A percentile compares a stretch with the other conserved stretches of the same genome.
Conservation (phyloP, 495 filamentous ascomycete genomes). For the Collariella sp. region DNA sequence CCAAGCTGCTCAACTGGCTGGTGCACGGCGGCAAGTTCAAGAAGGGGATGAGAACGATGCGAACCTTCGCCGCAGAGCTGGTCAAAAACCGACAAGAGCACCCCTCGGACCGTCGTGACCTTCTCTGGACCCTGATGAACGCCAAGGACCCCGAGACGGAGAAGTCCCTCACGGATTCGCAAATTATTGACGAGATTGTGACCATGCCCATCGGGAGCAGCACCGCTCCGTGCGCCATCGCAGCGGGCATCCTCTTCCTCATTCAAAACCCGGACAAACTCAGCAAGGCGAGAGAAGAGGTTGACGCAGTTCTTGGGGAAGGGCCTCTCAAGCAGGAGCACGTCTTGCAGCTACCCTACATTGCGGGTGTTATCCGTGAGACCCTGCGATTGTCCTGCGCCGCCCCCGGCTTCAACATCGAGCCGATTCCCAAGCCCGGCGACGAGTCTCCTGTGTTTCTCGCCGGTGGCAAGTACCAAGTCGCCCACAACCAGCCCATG, state of each 20-base stretch:
- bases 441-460: constrained; percentile 37
- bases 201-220: constrained; percentile 44
- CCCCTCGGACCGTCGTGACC: constrained; percentile 54
- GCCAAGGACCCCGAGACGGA: constrained; percentile 60
- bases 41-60: constrained; percentile 45
- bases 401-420: constrained; percentile 59
- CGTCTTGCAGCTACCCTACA: constrained; percentile 51
- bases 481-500: constrained; percentile 52
- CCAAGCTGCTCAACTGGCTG: constrained; percentile 47
- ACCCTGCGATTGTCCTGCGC: constrained; percentile 55
- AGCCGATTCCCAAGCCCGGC: constrained; percentile 44
- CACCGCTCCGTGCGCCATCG: constrained; percentile 43
- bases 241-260: constrained; percentile 50
- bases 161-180: constrained; percentile 45
- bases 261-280: constrained; percentile 53
- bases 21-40: constrained; percentile 47
- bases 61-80: constrained; percentile 47
- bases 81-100: constrained; percentile 49
- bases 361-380: constrained; percentile 57
- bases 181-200: constrained; percentile 61
- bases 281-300: constrained; percentile 54
- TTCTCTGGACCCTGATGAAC: constrained; percentile 58
- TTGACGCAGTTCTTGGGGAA: constrained; percentile 52
- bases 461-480: constrained; percentile 56
- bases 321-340: constrained; percentile 47